phyloP scores from a whole-genome alignment of 192 early-diverging fungal species.

The Coemansia sp. region DNA sequence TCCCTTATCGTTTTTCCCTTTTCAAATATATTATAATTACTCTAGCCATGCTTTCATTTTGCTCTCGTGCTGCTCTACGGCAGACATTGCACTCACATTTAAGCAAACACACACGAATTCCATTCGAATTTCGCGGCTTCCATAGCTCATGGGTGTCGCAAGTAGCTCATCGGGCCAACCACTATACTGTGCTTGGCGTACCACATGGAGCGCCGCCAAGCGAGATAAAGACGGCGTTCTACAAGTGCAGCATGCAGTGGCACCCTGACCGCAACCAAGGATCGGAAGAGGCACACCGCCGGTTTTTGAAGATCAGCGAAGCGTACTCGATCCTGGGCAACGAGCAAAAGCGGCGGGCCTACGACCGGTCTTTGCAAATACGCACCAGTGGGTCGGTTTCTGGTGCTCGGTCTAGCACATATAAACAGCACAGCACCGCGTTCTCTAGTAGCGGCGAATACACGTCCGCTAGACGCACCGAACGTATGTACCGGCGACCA shows the following conservation, averaged over 20 bases:
- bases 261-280: constrained; percentile 80
- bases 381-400: constrained; percentile 8
- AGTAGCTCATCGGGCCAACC: constrained; percentile 36
- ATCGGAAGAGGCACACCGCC: constrained; percentile 62
- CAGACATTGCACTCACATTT: background rate
- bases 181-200: constrained; percentile 42
- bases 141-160: constrained; percentile 9
- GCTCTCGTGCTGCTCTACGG: background rate
- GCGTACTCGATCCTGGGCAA: constrained; percentile 79
- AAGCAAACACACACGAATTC: background rate
- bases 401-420: constrained; percentile 4
- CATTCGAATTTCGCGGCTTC: constrained; percentile 7
- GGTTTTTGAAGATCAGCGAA: constrained; percentile 81
- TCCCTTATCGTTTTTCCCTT: too few relatives aligned
- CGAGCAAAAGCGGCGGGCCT: constrained; percentile 69
- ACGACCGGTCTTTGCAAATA: constrained; percentile 63
- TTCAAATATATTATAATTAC: too few relatives aligned
- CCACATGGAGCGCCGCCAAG: constrained; percentile 17
- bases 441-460: constrained; percentile 51
- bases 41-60: background rate
- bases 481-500: constrained; percentile 17
- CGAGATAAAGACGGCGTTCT: constrained; percentile 51
- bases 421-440: constrained; percentile 29
- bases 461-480: constrained; percentile 23
- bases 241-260: constrained; percentile 63